Conservation (phyloP, 2,329 filamentous ascomycete genomes). For the Aplosporella prunicola region DNA sequence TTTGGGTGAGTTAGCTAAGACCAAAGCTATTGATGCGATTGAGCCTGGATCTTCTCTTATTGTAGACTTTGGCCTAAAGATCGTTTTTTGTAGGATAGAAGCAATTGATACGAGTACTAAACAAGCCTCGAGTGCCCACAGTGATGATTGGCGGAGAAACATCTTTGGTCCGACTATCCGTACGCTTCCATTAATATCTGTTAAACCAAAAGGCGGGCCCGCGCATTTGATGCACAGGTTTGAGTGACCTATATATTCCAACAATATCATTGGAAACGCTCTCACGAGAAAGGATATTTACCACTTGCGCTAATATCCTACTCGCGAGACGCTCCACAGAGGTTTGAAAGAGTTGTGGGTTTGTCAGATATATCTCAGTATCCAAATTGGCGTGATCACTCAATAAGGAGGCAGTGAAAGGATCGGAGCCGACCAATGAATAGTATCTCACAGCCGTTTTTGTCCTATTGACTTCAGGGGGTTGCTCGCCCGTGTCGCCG, state of each 20-base stretch:
- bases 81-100: constrained; percentile 1
- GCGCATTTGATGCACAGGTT: too few relatives aligned
- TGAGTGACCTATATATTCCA: too few relatives aligned
- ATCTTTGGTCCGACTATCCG: constrained; percentile 1
- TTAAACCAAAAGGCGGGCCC: too few relatives aligned
- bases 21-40: neutral
- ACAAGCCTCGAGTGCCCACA: constrained; percentile 1
- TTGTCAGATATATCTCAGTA: neutral
- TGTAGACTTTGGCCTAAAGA: constrained; percentile 2
- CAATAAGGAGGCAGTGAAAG: neutral
- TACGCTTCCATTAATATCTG: neutral
- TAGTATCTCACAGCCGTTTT: neutral
- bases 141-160: constrained; percentile 1
- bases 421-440: too few relatives aligned
- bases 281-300: constrained; percentile 1
- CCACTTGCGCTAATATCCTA: constrained; percentile 5
- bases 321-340: constrained; percentile 1
- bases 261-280: neutral
- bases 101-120: neutral
- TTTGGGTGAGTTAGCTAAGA: constrained; percentile 1
- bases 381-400: neutral
- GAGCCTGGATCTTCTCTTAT: constrained; percentile 6
- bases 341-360: neutral
- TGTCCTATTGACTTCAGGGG: too few relatives aligned
- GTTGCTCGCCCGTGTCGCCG: too few relatives aligned